These are phyloP conservation scores for Adansonia digitata DNA, from an alignment of 345 rosid species.

Conservation along the genomic window DNA sequence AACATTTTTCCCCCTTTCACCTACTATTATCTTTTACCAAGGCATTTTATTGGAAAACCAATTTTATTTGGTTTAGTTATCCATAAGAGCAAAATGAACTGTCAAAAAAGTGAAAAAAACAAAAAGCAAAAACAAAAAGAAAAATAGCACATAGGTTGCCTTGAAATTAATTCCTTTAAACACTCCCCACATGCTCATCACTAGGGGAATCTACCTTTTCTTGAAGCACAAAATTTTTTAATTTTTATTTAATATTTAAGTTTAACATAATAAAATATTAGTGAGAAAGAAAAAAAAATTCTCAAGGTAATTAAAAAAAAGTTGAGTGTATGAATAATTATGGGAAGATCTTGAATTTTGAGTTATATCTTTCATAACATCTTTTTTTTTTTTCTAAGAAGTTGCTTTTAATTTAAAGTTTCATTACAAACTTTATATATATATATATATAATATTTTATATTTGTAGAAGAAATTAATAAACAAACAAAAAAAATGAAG, in stretches of 20 bases:
- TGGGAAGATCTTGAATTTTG: too few species aligned
- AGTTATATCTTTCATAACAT: too few species aligned
- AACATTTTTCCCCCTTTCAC: not conserved
- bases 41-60: conserved; percentile 1
- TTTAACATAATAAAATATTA: not conserved
- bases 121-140: not conserved
- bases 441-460: too few species aligned
- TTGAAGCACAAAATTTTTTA: not conserved
- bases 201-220: not conserved
- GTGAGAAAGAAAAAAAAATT: not conserved
- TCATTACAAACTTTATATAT: too few species aligned
- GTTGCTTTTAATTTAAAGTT: too few species aligned
- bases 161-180: not conserved
- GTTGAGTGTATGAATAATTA: not conserved
- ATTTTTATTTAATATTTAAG: not conserved
- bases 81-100: not conserved
- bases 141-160: not conserved
- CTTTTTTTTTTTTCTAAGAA: too few species aligned
- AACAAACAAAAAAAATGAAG: too few species aligned
- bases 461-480: too few species aligned
- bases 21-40: not conserved
- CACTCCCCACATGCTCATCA: conserved; percentile 1
- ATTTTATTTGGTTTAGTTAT: not conserved
- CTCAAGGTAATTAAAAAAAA: not conserved
- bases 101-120: too few species aligned